Conservation (phyloP, 495 filamentous ascomycete species). For the Tetracladium setigerum region DNA sequence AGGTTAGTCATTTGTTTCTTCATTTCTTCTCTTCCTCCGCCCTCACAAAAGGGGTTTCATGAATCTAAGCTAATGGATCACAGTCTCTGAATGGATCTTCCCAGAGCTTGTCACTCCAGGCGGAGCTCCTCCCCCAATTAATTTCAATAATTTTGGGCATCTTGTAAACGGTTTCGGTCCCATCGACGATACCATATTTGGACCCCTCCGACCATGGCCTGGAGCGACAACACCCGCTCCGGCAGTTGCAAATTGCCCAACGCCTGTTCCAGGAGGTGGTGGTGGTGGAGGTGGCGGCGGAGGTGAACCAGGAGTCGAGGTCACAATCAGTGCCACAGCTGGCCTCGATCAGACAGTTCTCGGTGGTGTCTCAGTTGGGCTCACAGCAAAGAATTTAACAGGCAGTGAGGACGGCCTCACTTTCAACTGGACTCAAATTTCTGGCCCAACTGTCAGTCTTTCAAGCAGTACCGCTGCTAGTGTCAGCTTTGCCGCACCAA, state of each 20-base stretch:
- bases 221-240: neutral
- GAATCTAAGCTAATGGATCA: no score
- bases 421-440: constrained; percentile 3
- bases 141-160: constrained; percentile 15
- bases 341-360: neutral
- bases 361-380: neutral
- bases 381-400: neutral
- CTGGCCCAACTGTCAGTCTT: neutral
- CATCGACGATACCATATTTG: constrained; percentile 18
- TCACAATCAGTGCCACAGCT: neutral
- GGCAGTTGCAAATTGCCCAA: neutral
- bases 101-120: constrained; percentile 25
- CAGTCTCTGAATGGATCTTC: constrained; percentile 32
- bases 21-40: no score
- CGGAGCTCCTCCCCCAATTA: constrained; percentile 20
- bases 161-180: constrained; percentile 20
- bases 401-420: neutral
- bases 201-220: constrained; percentile 23
- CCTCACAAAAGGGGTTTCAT: no score
- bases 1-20: no score
- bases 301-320: neutral
- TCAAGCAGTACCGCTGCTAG: neutral
- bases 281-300: no score
- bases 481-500: neutral
- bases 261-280: neutral